Percentiles rank a stretch among this genome's conserved stretches.
Evolutionary conservation across 495 filamentous ascomycete genomes (phyloP).

Genomic region (Tuber melanosporum): DNA sequence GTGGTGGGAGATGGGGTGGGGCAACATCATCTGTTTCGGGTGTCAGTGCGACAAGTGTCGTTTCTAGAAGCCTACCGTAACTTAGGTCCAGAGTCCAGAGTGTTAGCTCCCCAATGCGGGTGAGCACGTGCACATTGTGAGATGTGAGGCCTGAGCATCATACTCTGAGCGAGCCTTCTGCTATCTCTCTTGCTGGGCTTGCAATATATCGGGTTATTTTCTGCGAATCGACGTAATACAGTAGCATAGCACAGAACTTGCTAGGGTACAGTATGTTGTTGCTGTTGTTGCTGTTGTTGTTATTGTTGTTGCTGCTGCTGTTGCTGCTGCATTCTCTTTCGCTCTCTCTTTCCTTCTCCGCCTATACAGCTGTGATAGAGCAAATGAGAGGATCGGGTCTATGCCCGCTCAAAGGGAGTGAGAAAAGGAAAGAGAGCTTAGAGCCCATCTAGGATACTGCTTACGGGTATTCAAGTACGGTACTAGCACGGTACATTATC

Average conservation of each 20-base stretch:
- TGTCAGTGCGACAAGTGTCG: conserved; percentile 27
- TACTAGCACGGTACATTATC: background rate
- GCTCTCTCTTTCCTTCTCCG: background rate
- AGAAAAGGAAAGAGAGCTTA: background rate
- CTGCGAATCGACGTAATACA: conserved; percentile 33
- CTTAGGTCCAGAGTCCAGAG: background rate
- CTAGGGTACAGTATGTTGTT: background rate
- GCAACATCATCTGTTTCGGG: conserved; percentile 11
- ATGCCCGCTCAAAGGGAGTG: background rate
- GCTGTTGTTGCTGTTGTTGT: background rate
- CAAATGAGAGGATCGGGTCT: background rate
- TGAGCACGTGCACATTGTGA: conserved; percentile 28
- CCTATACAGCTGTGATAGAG: background rate
- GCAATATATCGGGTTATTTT: conserved; percentile 25
- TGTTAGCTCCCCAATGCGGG: conserved; percentile 31
- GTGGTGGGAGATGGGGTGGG: conserved; percentile 12
- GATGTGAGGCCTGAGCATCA: conserved; percentile 10
- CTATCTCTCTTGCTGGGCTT: background rate
- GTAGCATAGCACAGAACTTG: conserved; percentile 7
- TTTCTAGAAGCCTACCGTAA: conserved; percentile 30
- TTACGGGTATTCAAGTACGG: background rate
- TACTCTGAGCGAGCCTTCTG: background rate
- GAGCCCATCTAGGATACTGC: background rate
- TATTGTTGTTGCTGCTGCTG: background rate
- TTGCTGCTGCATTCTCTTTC: background rate